Conservation (phyloP, 352 stramenopile species). For the Peronosclerospora sorghi region DNA sequence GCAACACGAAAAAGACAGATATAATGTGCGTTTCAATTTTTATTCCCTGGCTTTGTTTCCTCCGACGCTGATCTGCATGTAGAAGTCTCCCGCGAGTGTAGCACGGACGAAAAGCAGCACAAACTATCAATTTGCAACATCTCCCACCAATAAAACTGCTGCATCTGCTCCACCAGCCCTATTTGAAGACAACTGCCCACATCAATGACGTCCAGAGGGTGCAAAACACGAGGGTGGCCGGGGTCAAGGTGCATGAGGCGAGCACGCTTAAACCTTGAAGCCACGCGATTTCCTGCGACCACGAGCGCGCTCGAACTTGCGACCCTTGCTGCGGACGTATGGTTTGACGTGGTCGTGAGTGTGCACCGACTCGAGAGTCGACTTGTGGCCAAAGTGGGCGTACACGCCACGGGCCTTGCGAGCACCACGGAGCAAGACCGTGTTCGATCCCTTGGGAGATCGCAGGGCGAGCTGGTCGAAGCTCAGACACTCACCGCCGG, state of each 20-base stretch:
- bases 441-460: conserved; percentile 96
- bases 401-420: conserved; percentile 96
- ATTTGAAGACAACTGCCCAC: conserved; percentile 2
- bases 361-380: conserved; percentile 95
- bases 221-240: conserved; percentile 18
- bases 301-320: conserved; percentile 99
- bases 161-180: conserved; percentile 3
- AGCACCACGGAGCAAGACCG: conserved; percentile 95
- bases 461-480: conserved; percentile 99
- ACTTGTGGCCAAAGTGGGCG: conserved; percentile 97
- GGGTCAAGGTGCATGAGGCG: conserved; percentile 20
- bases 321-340: conserved; percentile 96
- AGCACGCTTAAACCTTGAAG: conserved; percentile 97
- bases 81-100: conserved; percentile 14
- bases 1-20: conserved; percentile 17
- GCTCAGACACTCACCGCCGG: conserved; percentile 98
- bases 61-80: conserved; percentile 21
- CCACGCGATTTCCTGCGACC: conserved; percentile 96
- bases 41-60: conserved; percentile 51
- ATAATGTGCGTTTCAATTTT: conserved; percentile 81
- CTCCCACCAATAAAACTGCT: conserved; percentile 14
- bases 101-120: conserved; percentile 7
- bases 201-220: conserved; percentile 10
- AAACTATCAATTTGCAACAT: conserved; percentile 6
- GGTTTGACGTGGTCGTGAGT: conserved; percentile 98